Conservation (phyloP, 768 basidiomycete species). For the Mycena galopus region DNA sequence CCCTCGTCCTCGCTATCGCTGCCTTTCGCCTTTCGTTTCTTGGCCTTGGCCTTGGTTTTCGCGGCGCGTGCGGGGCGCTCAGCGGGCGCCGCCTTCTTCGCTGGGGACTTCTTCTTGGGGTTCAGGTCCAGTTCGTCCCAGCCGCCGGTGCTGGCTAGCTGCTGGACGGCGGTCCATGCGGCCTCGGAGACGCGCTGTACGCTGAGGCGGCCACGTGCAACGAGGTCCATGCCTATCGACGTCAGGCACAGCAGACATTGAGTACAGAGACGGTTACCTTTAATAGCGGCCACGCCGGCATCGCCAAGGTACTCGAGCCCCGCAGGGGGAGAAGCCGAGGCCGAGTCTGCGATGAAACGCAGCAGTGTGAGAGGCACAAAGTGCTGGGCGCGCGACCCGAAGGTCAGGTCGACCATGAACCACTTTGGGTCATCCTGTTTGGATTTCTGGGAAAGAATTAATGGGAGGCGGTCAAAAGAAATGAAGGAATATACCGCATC, state of each 20-base stretch:
- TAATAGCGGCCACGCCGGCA: slow-evolving; percentile 71
- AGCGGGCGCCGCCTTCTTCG: slow-evolving; percentile 38
- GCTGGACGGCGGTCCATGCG: slow-evolving; percentile 73
- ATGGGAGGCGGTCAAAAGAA: background rate
- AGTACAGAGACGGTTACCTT: slow-evolving; percentile 56
- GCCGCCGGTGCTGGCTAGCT: slow-evolving; percentile 79
- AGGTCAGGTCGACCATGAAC: slow-evolving; percentile 92
- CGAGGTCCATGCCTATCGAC: slow-evolving; percentile 76
- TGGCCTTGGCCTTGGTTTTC: slow-evolving; percentile 35
- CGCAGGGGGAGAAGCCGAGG: slow-evolving; percentile 55
- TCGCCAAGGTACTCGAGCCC: slow-evolving; percentile 77
- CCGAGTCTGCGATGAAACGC: slow-evolving; percentile 66
- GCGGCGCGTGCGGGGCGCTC: slow-evolving; percentile 32
- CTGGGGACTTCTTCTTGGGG: slow-evolving; percentile 43
- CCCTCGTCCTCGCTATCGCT: slow-evolving; percentile 35
- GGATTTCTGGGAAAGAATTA: slow-evolving; percentile 70
- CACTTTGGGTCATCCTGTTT: slow-evolving; percentile 82
- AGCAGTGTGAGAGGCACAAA: slow-evolving; percentile 86
- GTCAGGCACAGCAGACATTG: slow-evolving; percentile 16
- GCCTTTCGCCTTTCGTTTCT: slow-evolving; percentile 24
- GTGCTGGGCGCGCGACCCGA: slow-evolving; percentile 71
- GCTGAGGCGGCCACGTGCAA: slow-evolving; percentile 86
- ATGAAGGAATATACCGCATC: slow-evolving; percentile 66
- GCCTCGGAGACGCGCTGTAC: slow-evolving; percentile 82
- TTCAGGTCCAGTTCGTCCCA: slow-evolving; percentile 72